Evolutionary conservation across 805 yeast species (phyloP).

Genomic region (Kluyveromyces siamensis): DNA sequence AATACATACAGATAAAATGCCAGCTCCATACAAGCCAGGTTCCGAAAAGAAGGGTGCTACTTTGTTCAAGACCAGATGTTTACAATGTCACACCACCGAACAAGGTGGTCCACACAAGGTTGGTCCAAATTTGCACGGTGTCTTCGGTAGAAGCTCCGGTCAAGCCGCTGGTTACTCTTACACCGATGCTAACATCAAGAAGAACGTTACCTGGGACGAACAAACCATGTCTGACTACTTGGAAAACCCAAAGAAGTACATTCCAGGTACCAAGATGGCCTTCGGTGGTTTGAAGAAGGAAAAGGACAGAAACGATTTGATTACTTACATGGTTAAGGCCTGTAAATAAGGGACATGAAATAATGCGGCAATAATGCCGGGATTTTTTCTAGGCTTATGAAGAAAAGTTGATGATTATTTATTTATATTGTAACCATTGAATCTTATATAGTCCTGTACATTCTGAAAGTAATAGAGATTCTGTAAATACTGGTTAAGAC

Average conservation of each 20-base stretch:
- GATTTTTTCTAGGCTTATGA: neutral
- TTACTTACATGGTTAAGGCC: slow-evolving; percentile 68
- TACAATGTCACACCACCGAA: slow-evolving; percentile 97
- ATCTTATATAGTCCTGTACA: neutral
- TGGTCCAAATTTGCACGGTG: slow-evolving; percentile 97
- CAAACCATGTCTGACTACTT: slow-evolving; percentile 90
- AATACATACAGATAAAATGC: slow-evolving; percentile 8
- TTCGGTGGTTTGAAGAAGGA: slow-evolving; percentile 99
- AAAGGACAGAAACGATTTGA: slow-evolving; percentile 95
- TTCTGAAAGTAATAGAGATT: neutral
- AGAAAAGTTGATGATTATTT: slow-evolving; percentile 1
- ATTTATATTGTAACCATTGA: neutral
- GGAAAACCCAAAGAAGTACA: slow-evolving; percentile 99
- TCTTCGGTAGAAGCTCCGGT: slow-evolving; percentile 89
- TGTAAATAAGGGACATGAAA: slow-evolving; percentile 32
- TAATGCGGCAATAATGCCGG: neutral
- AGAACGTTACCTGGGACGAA: slow-evolving; percentile 81
- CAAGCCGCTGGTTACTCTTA: slow-evolving; percentile 86
- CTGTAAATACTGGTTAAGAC: neutral
- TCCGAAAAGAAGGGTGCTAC: slow-evolving; percentile 93
- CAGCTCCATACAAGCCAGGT: slow-evolving; percentile 34
- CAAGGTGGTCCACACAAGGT: slow-evolving; percentile 96
- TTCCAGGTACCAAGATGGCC: slow-evolving; percentile 99
- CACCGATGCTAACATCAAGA: slow-evolving; percentile 97
- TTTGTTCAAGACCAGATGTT: slow-evolving; percentile 96